Evolutionary conservation across 2,329 filamentous ascomycete genomes (phyloP).

Genomic region (Pezicula rhizophila): DNA sequence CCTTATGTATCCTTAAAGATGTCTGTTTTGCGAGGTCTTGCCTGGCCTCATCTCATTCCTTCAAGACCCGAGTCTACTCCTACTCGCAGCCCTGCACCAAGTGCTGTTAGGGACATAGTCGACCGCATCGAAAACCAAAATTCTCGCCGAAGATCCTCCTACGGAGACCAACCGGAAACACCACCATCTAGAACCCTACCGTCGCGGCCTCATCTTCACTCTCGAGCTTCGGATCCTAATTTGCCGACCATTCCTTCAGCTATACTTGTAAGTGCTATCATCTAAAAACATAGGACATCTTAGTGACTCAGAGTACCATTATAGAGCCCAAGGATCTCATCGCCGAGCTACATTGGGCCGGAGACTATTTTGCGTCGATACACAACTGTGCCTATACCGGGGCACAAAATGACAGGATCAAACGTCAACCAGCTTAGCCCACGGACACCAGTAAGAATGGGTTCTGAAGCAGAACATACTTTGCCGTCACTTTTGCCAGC

Average conservation of each 20-base stretch:
- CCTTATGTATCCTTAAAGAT: conserved; percentile 12
- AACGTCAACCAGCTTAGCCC: no score
- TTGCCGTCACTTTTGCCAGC: not conserved
- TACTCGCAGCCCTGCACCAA: not conserved
- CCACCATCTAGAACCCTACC: not conserved
- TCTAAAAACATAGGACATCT: no score
- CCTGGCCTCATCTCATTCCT: conserved; percentile 9
- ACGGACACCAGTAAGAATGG: no score
- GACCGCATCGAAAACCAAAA: not conserved
- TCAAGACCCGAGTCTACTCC: conserved; percentile 1
- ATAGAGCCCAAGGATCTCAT: no score
- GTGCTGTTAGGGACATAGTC: conserved; percentile 1
- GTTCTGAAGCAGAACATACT: no score
- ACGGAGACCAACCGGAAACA: not conserved
- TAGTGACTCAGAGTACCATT: no score
- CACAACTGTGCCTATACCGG: no score
- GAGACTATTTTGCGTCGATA: no score
- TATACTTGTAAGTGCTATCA: no score
- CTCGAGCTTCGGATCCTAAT: not conserved
- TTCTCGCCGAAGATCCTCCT: not conserved
- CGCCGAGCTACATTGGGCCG: no score
- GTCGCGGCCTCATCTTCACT: not conserved
- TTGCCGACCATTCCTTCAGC: not conserved
- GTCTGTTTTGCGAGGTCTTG: conserved; percentile 5
- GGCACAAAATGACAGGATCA: no score